A percentile compares a stretch with the other conserved stretches of the same genome.
phyloP scores from a whole-genome alignment of 2,329 filamentous ascomycete genomes.

The Tetracladium maxilliforme region DNA sequence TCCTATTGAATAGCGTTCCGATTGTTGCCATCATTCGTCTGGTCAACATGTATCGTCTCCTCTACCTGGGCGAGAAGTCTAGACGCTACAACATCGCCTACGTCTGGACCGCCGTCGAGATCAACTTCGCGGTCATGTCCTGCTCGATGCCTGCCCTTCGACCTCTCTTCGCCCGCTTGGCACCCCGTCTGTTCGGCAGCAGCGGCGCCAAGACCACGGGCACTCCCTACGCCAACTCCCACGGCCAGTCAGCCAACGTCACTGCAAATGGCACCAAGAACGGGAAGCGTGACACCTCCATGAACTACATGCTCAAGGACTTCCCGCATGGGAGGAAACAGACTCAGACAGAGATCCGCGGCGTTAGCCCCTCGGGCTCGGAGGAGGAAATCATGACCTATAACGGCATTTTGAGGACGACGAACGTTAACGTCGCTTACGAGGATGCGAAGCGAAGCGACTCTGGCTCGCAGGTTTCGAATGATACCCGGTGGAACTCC shows the following conservation, averaged over 20 bases:
- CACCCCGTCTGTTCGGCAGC: slow-evolving; percentile 16
- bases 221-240: slow-evolving; percentile 3
- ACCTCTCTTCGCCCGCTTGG: slow-evolving; percentile 17
- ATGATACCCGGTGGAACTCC: too few relatives aligned
- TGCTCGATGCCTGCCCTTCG: slow-evolving; percentile 19
- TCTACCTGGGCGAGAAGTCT: slow-evolving; percentile 9
- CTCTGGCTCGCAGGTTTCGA: not conserved
- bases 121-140: slow-evolving; percentile 21
- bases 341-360: slow-evolving; percentile 15
- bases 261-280: slow-evolving; percentile 1
- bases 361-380: slow-evolving; percentile 15
- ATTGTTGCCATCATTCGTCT: slow-evolving; percentile 17
- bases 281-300: slow-evolving; percentile 1
- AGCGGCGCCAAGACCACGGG: slow-evolving; percentile 2
- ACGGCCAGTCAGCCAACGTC: slow-evolving; percentile 1
- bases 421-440: slow-evolving; percentile 10
- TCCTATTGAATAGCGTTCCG: slow-evolving; percentile 13
- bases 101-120: slow-evolving; percentile 16
- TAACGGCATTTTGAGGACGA: slow-evolving; percentile 23
- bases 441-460: slow-evolving; percentile 1
- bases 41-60: slow-evolving; percentile 12
- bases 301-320: slow-evolving; percentile 1
- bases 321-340: not conserved
- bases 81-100: slow-evolving; percentile 16
- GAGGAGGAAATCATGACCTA: slow-evolving; percentile 24